Conservation (phyloP, 2,329 filamentous ascomycete species). For the Fusarium guadeloupense region DNA sequence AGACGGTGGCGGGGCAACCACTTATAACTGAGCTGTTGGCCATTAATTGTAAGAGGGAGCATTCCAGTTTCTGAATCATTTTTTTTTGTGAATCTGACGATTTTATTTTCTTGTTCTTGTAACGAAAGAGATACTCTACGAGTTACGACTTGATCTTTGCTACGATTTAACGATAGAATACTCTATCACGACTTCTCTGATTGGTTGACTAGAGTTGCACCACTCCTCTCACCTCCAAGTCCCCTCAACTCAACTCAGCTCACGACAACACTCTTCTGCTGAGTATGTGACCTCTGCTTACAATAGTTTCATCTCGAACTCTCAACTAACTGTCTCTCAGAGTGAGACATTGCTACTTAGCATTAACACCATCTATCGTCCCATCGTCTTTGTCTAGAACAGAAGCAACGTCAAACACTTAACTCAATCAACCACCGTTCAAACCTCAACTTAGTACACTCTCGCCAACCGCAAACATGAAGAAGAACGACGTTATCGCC, state of each 20-base stretch:
- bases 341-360: background rate
- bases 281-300: background rate
- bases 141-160: background rate
- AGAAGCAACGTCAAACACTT: background rate
- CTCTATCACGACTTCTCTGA: conserved; percentile 10
- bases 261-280: background rate
- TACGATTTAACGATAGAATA: conserved; percentile 8
- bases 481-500: conserved; percentile 74
- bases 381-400: background rate
- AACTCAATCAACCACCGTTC: background rate
- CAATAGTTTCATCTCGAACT: background rate
- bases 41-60: conserved; percentile 7
- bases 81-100: background rate
- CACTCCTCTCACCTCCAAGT: conserved; percentile 9
- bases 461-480: conserved; percentile 56
- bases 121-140: background rate
- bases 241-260: background rate
- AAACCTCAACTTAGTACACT: background rate
- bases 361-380: background rate
- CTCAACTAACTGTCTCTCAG: conserved; percentile 13
- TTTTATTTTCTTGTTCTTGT: background rate
- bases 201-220: conserved; percentile 17
- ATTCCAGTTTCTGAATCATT: conserved; percentile 25
- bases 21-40: conserved; percentile 48
- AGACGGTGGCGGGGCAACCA: conserved; percentile 61